A percentile compares a stretch with the other conserved stretches of the same genome.
Conservation (phyloP, 331 rosid species). For the Acacia pycnantha region DNA sequence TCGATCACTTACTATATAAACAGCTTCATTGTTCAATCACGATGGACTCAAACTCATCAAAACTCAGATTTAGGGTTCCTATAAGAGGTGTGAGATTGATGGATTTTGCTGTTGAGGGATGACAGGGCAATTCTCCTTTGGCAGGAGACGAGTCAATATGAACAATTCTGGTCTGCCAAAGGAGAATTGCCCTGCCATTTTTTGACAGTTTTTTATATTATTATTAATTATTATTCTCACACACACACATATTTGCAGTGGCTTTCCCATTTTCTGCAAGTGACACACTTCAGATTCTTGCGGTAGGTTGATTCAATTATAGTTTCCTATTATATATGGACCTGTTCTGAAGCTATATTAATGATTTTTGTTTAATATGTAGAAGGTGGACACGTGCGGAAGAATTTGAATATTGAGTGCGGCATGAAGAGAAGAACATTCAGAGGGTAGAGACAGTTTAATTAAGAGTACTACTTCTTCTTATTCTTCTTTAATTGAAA, state of each 20-base stretch:
- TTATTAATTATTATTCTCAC: neutral
- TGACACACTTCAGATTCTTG: neutral
- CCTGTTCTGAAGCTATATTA: neutral
- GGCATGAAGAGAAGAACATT: no score
- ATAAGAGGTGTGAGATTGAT: neutral
- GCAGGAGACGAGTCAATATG: conserved; percentile 26
- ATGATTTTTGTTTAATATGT: conserved; percentile 8
- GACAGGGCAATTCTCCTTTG: conserved; percentile 62
- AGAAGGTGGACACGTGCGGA: no score
- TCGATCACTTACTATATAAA: conserved; percentile 23
- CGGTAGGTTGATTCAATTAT: neutral
- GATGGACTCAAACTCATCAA: conserved; percentile 11
- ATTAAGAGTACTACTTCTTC: no score
- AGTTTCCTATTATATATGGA: neutral
- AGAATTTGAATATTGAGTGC: neutral
- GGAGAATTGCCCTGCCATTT: conserved; percentile 89
- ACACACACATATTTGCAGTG: neutral
- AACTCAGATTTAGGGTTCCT: conserved; percentile 4
- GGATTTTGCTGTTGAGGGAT: conserved; percentile 46
- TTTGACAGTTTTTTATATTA: conserved; percentile 18
- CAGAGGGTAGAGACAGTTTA: no score
- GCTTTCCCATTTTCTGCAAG: conserved; percentile 1
- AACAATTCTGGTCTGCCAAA: conserved; percentile 59
- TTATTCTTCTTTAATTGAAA: neutral
- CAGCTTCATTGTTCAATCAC: neutral